Evolutionary conservation across 1,284 basidiomycete genomes (phyloP).

Genomic region (Sporisorium iseilematis-ciliati): DNA sequence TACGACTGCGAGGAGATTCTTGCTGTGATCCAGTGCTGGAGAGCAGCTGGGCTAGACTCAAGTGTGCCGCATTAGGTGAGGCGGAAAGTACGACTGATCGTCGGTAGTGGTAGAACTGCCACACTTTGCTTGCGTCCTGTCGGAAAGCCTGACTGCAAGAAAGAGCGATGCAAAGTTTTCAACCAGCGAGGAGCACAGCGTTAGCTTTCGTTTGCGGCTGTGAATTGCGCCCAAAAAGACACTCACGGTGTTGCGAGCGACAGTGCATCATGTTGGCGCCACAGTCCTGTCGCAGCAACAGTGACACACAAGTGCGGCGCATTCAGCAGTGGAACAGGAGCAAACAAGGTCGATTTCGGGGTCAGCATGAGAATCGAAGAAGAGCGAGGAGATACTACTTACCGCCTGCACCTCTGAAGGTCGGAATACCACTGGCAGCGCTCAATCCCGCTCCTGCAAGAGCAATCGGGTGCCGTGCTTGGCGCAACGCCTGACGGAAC

Average conservation of each 20-base stretch:
- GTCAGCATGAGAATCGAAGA: background rate
- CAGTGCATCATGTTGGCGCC: constrained; percentile 76
- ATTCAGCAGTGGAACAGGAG: background rate
- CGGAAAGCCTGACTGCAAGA: constrained; percentile 72
- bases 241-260: constrained; percentile 74
- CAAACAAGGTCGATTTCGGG: background rate
- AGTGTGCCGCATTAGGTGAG: constrained; percentile 76
- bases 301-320: background rate
- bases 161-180: background rate
- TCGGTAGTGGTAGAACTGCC: constrained; percentile 78
- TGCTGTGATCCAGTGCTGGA: constrained; percentile 5
- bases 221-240: background rate
- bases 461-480: constrained; percentile 73
- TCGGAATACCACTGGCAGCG: constrained; percentile 74
- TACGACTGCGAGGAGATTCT: background rate
- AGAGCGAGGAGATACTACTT: background rate
- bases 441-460: constrained; percentile 77
- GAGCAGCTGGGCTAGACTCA: constrained; percentile 73
- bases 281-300: constrained; percentile 70
- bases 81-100: constrained; percentile 73
- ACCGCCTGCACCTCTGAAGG: constrained; percentile 76
- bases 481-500: constrained; percentile 68
- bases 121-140: constrained; percentile 74
- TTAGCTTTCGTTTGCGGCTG: background rate
- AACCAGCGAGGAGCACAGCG: background rate